These are phyloP conservation scores for Crithidia thermophila DNA, from an alignment of 208 protist species.

Conservation along the genomic window DNA sequence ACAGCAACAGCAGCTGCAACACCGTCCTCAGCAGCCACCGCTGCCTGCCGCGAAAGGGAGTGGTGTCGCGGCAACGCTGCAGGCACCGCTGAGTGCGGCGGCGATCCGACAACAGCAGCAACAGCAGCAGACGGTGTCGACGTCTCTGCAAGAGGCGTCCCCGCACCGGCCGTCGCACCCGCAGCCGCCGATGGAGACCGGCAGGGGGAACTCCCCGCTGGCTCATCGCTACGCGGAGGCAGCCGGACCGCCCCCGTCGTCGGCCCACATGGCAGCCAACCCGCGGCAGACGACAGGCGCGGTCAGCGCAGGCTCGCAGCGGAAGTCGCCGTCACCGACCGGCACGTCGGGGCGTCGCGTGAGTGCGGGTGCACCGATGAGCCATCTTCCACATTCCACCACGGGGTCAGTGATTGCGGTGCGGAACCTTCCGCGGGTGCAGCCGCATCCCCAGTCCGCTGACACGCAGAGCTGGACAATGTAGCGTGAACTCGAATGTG, in stretches of 20 bases:
- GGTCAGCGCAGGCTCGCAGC: not conserved
- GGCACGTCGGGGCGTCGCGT: not conserved
- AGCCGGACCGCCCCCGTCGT: too few species aligned
- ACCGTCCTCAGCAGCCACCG: not conserved
- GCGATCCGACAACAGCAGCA: conserved; percentile 6
- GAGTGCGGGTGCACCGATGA: not conserved
- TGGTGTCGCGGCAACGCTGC: not conserved
- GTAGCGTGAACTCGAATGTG: too few species aligned
- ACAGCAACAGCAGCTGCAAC: too few species aligned
- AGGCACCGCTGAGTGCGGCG: conserved; percentile 4
- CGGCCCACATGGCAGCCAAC: too few species aligned
- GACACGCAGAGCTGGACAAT: not conserved
- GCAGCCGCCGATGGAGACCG: not conserved
- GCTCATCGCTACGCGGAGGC: not conserved
- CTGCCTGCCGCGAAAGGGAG: not conserved
- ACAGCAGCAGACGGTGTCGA: not conserved
- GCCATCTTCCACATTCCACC: not conserved
- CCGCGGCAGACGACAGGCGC: not conserved
- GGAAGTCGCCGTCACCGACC: not conserved
- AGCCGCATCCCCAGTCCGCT: too few species aligned
- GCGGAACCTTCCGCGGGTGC: too few species aligned
- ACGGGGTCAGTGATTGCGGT: not conserved
- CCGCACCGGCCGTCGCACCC: not conserved
- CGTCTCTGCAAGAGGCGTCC: not conserved
- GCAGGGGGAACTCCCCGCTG: not conserved